Evolutionary conservation across 202 grass and related monocot genomes (phyloP).

Genomic region (Zoysia matrella): DNA sequence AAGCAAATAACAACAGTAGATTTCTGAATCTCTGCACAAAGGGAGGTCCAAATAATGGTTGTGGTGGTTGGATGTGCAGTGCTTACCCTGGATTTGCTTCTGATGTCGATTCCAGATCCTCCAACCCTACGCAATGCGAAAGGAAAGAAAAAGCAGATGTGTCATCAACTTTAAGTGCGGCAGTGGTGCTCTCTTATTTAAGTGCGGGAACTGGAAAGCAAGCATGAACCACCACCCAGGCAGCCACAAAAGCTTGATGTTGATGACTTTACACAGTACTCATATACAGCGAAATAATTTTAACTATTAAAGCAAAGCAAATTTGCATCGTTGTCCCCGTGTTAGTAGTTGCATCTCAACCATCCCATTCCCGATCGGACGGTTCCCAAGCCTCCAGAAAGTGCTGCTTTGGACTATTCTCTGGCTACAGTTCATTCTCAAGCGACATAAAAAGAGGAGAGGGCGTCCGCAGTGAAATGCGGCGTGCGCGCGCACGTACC

Average conservation of each 20-base stretch:
- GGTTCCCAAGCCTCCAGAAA: not conserved
- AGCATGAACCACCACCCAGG: constrained; percentile 13
- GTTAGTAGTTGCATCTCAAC: not conserved
- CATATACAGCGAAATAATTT: not conserved
- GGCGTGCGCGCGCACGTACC: not conserved
- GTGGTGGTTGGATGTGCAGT: not conserved
- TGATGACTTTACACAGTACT: not conserved
- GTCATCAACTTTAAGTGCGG: not conserved
- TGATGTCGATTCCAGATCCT: constrained; percentile 90
- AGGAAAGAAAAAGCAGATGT: not conserved
- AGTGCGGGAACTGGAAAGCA: constrained; percentile 43
- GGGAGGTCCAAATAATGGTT: not conserved
- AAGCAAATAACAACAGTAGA: not conserved
- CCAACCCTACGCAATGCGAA: constrained; percentile 67
- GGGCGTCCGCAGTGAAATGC: not conserved
- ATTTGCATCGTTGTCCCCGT: not conserved
- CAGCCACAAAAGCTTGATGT: not conserved
- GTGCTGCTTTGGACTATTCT: constrained; percentile 5
- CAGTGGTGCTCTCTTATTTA: constrained; percentile 4
- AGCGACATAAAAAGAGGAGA: not conserved
- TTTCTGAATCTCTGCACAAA: not conserved
- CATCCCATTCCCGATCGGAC: not conserved
- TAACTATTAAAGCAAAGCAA: not conserved
- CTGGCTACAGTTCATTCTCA: not conserved
- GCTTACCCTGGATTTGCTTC: constrained; percentile 98